phyloP scores from a whole-genome alignment of 768 basidiomycete genomes.

The Hortiboletus campestris region DNA sequence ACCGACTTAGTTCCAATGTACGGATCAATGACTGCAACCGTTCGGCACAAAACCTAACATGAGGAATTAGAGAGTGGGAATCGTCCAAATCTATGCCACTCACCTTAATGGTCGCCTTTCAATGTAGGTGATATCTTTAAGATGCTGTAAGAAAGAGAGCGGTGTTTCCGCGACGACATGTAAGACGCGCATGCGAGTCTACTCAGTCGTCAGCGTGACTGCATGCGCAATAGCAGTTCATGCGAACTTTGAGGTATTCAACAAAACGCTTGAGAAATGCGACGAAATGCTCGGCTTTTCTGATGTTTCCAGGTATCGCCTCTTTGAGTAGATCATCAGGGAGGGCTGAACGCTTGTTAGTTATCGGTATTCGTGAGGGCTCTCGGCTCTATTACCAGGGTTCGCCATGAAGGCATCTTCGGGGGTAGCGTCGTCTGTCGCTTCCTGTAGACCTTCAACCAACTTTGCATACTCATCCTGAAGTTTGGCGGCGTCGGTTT shows the following conservation, averaged over 20 bases:
- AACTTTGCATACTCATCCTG: constrained; percentile 96
- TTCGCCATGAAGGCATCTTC: constrained; percentile 88
- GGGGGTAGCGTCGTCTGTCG: constrained; percentile 50
- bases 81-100: constrained; percentile 16
- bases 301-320: constrained; percentile 96
- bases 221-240: neutral
- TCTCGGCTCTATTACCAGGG: constrained; percentile 53
- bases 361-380: neutral
- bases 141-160: constrained; percentile 91
- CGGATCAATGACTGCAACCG: constrained; percentile 91
- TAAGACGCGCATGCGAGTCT: constrained; percentile 99
- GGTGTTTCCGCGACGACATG: constrained; percentile 99
- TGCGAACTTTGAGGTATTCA: constrained; percentile 89
- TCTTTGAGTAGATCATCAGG: constrained; percentile 94
- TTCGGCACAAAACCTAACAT: constrained; percentile 88
- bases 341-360: constrained; percentile 52
- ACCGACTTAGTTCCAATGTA: constrained; percentile 81
- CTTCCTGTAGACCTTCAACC: constrained; percentile 90
- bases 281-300: constrained; percentile 98
- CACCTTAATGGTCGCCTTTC: constrained; percentile 90
- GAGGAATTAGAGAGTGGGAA: neutral
- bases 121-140: constrained; percentile 99
- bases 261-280: constrained; percentile 98
- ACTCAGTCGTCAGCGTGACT: constrained; percentile 12
- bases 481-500: constrained; percentile 87